Percentiles rank a stretch among this genome's conserved stretches.
Conservation (phyloP, 1,284 basidiomycete genomes). For the Jaminaea rosea region DNA sequence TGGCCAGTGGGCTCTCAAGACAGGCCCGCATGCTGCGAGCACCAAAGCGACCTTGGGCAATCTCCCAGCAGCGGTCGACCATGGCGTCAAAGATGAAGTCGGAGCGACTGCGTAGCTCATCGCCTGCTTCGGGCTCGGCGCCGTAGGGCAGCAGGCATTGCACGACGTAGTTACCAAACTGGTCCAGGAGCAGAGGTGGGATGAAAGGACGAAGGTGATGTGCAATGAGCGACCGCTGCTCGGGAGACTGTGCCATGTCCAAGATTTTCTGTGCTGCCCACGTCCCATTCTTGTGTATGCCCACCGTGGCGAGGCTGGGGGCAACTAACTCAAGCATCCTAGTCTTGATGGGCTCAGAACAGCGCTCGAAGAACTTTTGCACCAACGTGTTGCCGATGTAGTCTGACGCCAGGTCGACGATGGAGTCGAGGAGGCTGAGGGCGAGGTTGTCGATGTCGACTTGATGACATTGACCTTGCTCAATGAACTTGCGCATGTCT, state of each 20-base stretch:
- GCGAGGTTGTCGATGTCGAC: constrained; percentile 85
- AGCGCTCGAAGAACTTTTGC: constrained; percentile 92
- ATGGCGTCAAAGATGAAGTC: constrained; percentile 98
- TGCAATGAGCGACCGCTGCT: constrained; percentile 75
- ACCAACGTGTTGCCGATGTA: constrained; percentile 98
- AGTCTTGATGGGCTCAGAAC: constrained; percentile 66
- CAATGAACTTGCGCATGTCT: constrained; percentile 83
- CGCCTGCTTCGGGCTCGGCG: not conserved
- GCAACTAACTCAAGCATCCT: constrained; percentile 87
- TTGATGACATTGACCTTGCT: constrained; percentile 66
- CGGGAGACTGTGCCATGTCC: constrained; percentile 70
- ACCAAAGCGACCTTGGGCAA: constrained; percentile 90
- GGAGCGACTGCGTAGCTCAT: constrained; percentile 52
- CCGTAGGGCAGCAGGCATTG: constrained; percentile 82
- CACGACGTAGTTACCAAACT: constrained; percentile 97
- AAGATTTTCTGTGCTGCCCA: constrained; percentile 97
- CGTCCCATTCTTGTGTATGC: constrained; percentile 98
- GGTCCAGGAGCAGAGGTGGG: constrained; percentile 85
- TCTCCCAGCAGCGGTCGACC: constrained; percentile 95
- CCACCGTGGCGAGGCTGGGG: constrained; percentile 91
- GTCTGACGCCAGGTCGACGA: constrained; percentile 82
- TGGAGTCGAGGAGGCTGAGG: constrained; percentile 71
- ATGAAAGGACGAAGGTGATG: constrained; percentile 81
- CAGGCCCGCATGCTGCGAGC: constrained; percentile 96
- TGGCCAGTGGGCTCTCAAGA: constrained; percentile 78